Percentiles rank a stretch among this genome's conserved stretches.
Evolutionary conservation across 1,284 basidiomycete species (phyloP).

Genomic region (Heterobasidion parviporum): DNA sequence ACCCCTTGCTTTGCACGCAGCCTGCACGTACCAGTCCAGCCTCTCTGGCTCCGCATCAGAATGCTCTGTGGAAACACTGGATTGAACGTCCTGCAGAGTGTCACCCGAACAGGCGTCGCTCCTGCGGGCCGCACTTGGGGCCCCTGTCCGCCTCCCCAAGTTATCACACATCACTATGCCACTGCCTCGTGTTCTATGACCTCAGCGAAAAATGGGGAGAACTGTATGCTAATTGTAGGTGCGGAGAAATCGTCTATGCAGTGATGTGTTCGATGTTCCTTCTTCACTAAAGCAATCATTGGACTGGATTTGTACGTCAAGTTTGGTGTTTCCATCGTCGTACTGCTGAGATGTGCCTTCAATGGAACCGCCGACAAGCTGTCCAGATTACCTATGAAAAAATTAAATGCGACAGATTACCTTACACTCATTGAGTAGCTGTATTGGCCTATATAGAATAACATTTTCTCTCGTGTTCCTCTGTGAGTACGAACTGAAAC

Average conservation of each 20-base stretch:
- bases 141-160: background rate
- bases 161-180: background rate
- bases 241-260: background rate
- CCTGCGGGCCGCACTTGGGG: background rate
- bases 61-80: background rate
- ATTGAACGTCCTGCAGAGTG: background rate
- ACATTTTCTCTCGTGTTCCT: too few species aligned
- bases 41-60: slow-evolving; percentile 1
- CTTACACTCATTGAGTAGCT: too few species aligned
- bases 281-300: too few species aligned
- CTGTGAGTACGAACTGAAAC: too few species aligned
- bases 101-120: background rate
- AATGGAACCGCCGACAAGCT: too few species aligned
- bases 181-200: background rate
- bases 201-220: background rate
- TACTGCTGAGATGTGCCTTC: too few species aligned
- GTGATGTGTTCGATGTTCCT: too few species aligned
- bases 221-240: background rate
- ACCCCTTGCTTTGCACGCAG: background rate
- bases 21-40: background rate
- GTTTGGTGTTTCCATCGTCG: too few species aligned
- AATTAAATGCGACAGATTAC: too few species aligned
- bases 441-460: too few species aligned
- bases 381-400: too few species aligned
- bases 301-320: too few species aligned